Conservation (phyloP, 805 yeast genomes). For the Kluyveromyces siamensis region DNA sequence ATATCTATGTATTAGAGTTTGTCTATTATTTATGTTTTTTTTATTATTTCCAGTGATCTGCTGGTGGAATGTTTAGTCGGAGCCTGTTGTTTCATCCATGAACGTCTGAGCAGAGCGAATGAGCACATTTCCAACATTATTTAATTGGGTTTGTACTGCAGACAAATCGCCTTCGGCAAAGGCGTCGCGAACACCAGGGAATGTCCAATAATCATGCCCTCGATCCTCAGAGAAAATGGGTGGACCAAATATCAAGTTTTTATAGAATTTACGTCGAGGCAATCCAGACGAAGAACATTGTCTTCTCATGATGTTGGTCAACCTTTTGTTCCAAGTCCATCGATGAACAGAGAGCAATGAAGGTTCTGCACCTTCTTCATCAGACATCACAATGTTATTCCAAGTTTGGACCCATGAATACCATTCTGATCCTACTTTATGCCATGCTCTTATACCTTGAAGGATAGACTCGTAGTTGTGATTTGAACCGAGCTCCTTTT, state of each 20-base stretch:
- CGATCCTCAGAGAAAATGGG: conserved; percentile 47
- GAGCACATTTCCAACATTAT: conserved; percentile 32
- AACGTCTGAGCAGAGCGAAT: conserved; percentile 24
- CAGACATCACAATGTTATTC: conserved; percentile 41
- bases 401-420: conserved; percentile 55
- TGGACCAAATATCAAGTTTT: conserved; percentile 63
- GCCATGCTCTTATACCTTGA: conserved; percentile 31
- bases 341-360: conserved; percentile 61
- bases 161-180: conserved; percentile 40
- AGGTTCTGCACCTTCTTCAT: conserved; percentile 60
- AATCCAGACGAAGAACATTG: conserved; percentile 40
- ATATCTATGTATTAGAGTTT: no score
- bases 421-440: conserved; percentile 38
- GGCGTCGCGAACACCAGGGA: conserved; percentile 71
- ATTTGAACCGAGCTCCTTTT: conserved; percentile 12
- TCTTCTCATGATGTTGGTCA: conserved; percentile 45
- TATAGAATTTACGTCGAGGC: conserved; percentile 51
- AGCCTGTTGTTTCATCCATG: conserved; percentile 20
- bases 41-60: no score
- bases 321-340: conserved; percentile 71
- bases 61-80: neutral
- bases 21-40: no score
- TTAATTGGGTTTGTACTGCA: conserved; percentile 46
- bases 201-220: conserved; percentile 48
- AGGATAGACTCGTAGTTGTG: conserved; percentile 25